phyloP scores from a whole-genome alignment of 495 filamentous ascomycete genomes.

The Xeromyces bisporus region DNA sequence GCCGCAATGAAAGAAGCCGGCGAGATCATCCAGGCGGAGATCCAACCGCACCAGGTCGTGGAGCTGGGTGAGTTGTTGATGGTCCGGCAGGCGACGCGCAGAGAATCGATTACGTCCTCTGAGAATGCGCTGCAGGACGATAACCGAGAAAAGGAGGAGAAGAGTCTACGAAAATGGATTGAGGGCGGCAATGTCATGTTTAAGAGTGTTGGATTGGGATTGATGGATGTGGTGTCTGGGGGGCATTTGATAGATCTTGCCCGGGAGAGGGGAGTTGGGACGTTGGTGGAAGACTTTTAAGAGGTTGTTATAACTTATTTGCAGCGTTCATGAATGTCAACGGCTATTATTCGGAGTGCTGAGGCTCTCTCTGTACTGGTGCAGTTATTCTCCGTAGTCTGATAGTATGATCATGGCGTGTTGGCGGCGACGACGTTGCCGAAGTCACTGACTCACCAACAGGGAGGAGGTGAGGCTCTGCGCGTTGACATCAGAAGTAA shows the following conservation, averaged over 20 bases:
- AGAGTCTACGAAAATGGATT: conserved; percentile 52
- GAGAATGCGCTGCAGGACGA: conserved; percentile 18
- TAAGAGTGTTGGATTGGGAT: conserved; percentile 29
- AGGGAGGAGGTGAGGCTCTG: too few species aligned
- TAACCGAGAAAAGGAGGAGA: conserved; percentile 34
- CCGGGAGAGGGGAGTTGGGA: conserved; percentile 54
- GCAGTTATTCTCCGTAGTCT: neutral
- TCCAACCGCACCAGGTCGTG: conserved; percentile 55
- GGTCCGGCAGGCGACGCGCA: conserved; percentile 34
- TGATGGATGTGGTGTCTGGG: conserved; percentile 46
- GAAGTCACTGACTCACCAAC: too few species aligned
- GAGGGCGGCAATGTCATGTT: conserved; percentile 57
- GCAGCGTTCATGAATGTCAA: neutral
- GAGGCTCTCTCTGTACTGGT: neutral
- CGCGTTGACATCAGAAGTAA: too few species aligned
- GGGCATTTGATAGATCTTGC: conserved; percentile 60
- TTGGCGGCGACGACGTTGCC: too few species aligned
- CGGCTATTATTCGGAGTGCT: too few species aligned
- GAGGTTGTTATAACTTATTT: neutral
- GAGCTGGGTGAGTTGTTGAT: conserved; percentile 78
- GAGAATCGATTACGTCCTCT: conserved; percentile 15
- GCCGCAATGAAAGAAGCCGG: conserved; percentile 74
- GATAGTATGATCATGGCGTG: too few species aligned
- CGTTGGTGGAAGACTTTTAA: conserved; percentile 47
- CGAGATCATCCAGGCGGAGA: conserved; percentile 65